phyloP scores from a whole-genome alignment of 371 early-diverging fungal species.

The Coemansia sp. region DNA sequence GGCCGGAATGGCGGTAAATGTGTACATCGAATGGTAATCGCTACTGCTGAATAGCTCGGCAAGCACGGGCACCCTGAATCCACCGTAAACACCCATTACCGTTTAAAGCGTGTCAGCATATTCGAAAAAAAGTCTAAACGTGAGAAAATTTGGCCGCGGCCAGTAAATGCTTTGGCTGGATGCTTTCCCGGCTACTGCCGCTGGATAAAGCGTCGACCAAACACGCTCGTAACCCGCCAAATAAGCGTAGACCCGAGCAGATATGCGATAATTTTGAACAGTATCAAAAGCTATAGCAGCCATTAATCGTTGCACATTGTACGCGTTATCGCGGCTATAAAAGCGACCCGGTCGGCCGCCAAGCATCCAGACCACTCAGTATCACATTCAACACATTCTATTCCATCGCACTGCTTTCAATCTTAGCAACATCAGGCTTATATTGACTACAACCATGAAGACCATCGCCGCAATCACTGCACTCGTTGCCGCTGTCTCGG shows the following conservation, averaged over 20 bases:
- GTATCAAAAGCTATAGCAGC: background rate
- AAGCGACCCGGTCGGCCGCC: background rate
- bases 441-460: constrained; percentile 21
- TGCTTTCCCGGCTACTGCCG: background rate
- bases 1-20: constrained; percentile 38
- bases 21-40: constrained; percentile 36
- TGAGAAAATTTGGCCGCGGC: background rate
- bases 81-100: background rate
- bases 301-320: background rate
- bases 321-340: background rate
- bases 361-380: background rate
- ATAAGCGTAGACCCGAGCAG: background rate
- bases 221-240: background rate
- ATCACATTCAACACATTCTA: constrained; percentile 1
- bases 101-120: background rate
- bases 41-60: background rate
- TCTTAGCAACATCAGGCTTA: background rate
- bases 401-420: background rate
- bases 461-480: constrained; percentile 28
- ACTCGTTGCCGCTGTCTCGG: constrained; percentile 28
- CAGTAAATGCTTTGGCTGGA: background rate
- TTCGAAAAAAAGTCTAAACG: background rate
- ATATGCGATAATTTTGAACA: background rate
- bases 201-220: background rate
- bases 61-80: too few species aligned